Base-by-base conservation (phyloP, 2,329 filamentous ascomycete species). In the Celoporthe dispersa region DNA sequence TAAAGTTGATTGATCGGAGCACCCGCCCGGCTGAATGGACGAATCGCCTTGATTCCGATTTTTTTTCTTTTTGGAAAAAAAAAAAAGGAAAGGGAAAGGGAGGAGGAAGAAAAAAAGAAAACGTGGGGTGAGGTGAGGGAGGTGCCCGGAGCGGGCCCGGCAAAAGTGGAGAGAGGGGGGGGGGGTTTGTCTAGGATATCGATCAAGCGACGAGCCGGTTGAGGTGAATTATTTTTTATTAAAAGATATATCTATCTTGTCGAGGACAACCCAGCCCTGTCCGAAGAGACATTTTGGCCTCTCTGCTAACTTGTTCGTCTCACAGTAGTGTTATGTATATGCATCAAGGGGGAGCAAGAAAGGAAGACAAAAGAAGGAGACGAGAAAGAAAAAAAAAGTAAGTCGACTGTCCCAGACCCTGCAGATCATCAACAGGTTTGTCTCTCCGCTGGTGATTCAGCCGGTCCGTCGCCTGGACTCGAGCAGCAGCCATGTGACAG, bases 31-130 rank as follows among this genome's bases (percentile, higher is more conserved):
- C 14, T 37, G 59, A n/a, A 25, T 39, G 33, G 62, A 55, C 63
- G 51, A 66, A 66, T 66, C 64, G 53, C 51, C 33, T 57, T n/a
- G 51, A 66, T 59, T 66, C 64, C 64, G 51, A 66, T 57, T 66
- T n/a, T n/a, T n/a, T n/a, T n/a, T n/a, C n/a, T n/a, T n/a, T n/a
- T n/a, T 8, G 48, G 48, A 39, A 19, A 25, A 31, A 22, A 37
- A 8, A 31, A n/a, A 7, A 19, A 60, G 16, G 7, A 33, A 16
- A 16, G 22, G 16, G n/a, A n/a, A n/a, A n/a, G n/a, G n/a, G n/a
- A n/a, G n/a, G n/a, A n/a, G n/a, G n/a, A n/a, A n/a, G n/a, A 59
- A 31, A 59, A 33, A 31, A 31, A 16, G 2, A 25, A 12, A 61
- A 41, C 39, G 35, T 41, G 60, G 35, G 39, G 60, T n/a, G 44